Conservation (phyloP, 208 protist species). For the Trypanosoma lewisi region DNA sequence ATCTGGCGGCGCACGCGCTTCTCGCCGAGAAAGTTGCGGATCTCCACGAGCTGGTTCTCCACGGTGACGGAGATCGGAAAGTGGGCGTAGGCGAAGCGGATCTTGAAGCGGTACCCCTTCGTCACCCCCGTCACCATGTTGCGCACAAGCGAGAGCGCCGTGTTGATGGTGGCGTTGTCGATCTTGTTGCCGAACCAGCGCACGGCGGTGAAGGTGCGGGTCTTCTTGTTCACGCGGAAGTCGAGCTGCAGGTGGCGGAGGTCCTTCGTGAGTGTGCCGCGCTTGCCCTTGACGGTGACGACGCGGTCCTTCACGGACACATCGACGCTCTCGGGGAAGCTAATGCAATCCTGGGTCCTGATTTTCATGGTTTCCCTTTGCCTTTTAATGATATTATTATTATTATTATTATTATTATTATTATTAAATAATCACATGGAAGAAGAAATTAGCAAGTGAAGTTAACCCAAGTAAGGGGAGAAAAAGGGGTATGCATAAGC, state of each 20-base stretch:
- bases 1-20: slow-evolving; percentile 92
- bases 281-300: slow-evolving; percentile 94
- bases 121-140: slow-evolving; percentile 99
- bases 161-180: slow-evolving; percentile 94
- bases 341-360: slow-evolving; percentile 56
- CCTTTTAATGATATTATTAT: slow-evolving; percentile 5
- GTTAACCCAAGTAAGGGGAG: too few relatives aligned
- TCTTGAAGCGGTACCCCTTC: slow-evolving; percentile 99
- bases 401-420: not conserved
- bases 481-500: too few relatives aligned
- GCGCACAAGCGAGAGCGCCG: slow-evolving; percentile 93
- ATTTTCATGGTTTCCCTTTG: slow-evolving; percentile 55
- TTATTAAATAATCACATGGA: not conserved
- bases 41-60: slow-evolving; percentile 94
- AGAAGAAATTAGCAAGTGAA: too few relatives aligned
- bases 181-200: slow-evolving; percentile 96
- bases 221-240: slow-evolving; percentile 76
- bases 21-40: slow-evolving; percentile 99
- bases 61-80: slow-evolving; percentile 99
- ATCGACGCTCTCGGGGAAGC: slow-evolving; percentile 70
- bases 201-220: slow-evolving; percentile 73
- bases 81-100: slow-evolving; percentile 99
- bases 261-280: slow-evolving; percentile 92
- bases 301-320: slow-evolving; percentile 67
- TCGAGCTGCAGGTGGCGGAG: slow-evolving; percentile 95